Percentiles rank a stretch among this genome's conserved stretches.
These are phyloP conservation scores for Colletotrichum sp. DNA, from an alignment of 2,329 filamentous ascomycete genomes.

Conservation along the genomic window DNA sequence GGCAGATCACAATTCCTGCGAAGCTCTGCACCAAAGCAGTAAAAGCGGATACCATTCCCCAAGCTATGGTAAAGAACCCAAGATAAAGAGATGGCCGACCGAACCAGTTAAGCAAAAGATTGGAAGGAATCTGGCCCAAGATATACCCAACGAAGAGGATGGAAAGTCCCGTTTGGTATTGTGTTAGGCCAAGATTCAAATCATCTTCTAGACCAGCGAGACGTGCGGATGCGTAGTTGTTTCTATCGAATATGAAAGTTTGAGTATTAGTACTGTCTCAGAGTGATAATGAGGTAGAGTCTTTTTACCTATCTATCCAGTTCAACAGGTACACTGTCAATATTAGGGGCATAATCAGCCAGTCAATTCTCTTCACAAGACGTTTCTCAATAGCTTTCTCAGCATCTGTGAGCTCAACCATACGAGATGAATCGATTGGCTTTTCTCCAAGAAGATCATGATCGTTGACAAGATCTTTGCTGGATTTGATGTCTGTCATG, in stretches of 20 bases:
- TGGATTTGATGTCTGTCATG: neutral
- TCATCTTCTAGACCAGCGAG: constrained; percentile 24
- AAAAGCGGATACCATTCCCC: constrained; percentile 20
- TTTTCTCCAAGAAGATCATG: neutral
- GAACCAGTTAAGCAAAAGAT: constrained; percentile 30
- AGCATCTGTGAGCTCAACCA: neutral
- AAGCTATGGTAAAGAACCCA: constrained; percentile 39
- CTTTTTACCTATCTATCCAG: constrained; percentile 1
- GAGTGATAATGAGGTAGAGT: neutral
- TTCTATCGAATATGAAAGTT: neutral
- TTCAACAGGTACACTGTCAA: neutral
- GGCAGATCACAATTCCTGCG: constrained; percentile 36
- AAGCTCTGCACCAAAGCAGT: constrained; percentile 38
- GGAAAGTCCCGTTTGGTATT: constrained; percentile 27
- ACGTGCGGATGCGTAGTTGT: constrained; percentile 2
- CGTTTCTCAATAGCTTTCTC: neutral
- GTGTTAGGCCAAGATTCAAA: constrained; percentile 30
- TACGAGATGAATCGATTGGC: neutral
- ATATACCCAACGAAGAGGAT: constrained; percentile 34
- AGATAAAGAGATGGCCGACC: constrained; percentile 35
- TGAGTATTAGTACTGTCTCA: neutral
- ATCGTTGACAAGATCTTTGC: neutral
- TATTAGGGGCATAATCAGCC: constrained; percentile 2
- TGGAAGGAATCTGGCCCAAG: constrained; percentile 27
- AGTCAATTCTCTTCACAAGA: neutral